These are phyloP conservation scores for Neurospora sp. DNA, from an alignment of 2,329 filamentous ascomycete species.

Conservation along the genomic window DNA sequence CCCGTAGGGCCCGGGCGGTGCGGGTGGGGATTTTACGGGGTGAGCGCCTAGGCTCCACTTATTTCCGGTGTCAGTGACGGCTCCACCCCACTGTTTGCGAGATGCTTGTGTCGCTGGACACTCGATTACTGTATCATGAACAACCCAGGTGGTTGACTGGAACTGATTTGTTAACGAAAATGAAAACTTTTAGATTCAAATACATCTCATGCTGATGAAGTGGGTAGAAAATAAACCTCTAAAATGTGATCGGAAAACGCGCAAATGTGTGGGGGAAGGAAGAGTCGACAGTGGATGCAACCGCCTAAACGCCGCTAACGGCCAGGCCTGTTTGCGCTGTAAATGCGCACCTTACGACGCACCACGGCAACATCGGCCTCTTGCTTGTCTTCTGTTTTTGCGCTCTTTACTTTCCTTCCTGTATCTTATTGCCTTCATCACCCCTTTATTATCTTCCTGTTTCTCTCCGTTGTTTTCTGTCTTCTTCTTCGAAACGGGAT, in stretches of 20 bases:
- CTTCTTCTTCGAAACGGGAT: fast-evolving
- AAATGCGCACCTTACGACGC: not conserved
- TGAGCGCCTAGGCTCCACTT: not conserved
- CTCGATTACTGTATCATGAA: fast-evolving
- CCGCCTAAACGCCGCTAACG: not conserved
- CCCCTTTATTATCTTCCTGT: not conserved
- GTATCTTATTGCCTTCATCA: too few relatives aligned
- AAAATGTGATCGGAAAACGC: not conserved
- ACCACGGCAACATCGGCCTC: not conserved
- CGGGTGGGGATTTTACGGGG: too few relatives aligned
- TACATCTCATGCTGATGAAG: not conserved
- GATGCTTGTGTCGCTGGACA: not conserved
- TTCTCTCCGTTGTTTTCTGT: not conserved
- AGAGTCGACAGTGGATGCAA: not conserved
- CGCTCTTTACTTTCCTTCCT: not conserved
- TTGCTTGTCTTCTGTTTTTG: not conserved
- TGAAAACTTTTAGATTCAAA: not conserved
- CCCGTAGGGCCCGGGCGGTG: too few relatives aligned
- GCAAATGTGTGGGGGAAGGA: not conserved
- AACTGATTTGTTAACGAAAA: not conserved
- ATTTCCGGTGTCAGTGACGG: not conserved
- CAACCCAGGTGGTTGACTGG: fast-evolving
- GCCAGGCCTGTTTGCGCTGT: not conserved
- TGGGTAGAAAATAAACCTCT: not conserved
- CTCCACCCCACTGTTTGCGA: not conserved